phyloP scores from a whole-genome alignment of 345 rosid species.

The Eucalyptus erythrocorys region DNA sequence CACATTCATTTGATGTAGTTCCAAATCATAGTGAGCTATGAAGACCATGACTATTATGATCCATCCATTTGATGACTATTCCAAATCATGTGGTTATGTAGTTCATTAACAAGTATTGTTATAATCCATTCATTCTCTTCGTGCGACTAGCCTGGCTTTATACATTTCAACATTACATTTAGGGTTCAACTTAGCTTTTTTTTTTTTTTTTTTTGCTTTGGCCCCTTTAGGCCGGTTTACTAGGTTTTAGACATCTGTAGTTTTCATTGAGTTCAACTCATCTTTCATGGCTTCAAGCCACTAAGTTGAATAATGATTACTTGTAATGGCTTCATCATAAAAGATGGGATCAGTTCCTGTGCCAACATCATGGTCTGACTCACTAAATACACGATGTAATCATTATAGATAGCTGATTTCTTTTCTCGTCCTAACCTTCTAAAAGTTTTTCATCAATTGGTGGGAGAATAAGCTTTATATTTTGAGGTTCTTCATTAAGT shows the following conservation, averaged over 20 bases:
- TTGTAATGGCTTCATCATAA: neutral
- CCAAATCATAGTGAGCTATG: neutral
- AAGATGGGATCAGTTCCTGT: too few relatives aligned
- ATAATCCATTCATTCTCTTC: neutral
- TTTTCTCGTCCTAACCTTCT: neutral
- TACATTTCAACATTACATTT: neutral
- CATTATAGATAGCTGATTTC: neutral
- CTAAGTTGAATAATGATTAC: neutral
- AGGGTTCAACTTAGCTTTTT: neutral
- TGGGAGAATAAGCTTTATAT: neutral
- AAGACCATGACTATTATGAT: neutral
- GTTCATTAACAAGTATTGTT: neutral
- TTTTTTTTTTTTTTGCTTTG: neutral
- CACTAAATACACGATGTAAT: neutral
- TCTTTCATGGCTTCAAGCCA: too few relatives aligned
- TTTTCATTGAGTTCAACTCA: neutral
- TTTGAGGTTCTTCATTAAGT: neutral
- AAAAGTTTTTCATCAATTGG: neutral
- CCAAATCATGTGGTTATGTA: too few relatives aligned
- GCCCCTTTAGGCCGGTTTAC: accelerated
- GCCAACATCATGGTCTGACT: neutral
- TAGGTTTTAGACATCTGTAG: neutral
- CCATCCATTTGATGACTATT: too few relatives aligned
- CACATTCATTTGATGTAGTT: neutral
- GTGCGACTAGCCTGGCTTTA: accelerated